phyloP scores from a whole-genome alignment of 2,329 filamentous ascomycete species.

The Penicillium corylophilum region DNA sequence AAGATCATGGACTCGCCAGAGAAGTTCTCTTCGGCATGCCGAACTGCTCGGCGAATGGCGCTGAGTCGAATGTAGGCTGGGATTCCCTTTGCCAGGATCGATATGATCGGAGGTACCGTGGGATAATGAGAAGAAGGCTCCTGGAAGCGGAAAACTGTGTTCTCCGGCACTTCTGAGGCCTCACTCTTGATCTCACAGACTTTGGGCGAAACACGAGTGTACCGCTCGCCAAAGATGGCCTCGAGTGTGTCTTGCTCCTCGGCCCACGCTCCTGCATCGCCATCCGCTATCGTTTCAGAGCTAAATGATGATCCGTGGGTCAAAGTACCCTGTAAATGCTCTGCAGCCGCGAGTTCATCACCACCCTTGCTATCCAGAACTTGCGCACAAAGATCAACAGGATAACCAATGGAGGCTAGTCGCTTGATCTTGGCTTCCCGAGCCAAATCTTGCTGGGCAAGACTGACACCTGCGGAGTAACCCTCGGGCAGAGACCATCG shows the following conservation, averaged over 20 bases:
- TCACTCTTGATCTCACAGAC: constrained; percentile 71
- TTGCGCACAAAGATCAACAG: constrained; percentile 76
- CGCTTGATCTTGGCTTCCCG: constrained; percentile 80
- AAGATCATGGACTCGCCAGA: constrained; percentile 88
- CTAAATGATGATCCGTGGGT: constrained; percentile 46
- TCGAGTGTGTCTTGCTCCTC: constrained; percentile 83
- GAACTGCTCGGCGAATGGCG: constrained; percentile 73
- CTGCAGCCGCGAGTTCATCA: constrained; percentile 75
- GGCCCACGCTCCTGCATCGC: constrained; percentile 65
- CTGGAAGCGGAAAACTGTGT: constrained; percentile 64
- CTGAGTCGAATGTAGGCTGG: constrained; percentile 93
- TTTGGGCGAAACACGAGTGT: constrained; percentile 58
- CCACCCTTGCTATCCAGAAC: constrained; percentile 68
- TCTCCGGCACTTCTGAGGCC: constrained; percentile 43
- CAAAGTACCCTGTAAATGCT: constrained; percentile 72
- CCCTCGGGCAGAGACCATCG: constrained; percentile 87
- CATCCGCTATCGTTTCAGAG: constrained; percentile 15
- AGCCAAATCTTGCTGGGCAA: constrained; percentile 75
- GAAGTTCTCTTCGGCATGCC: constrained; percentile 68
- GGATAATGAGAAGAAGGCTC: constrained; percentile 72
- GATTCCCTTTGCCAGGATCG: constrained; percentile 65
- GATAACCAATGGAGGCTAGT: constrained; percentile 79
- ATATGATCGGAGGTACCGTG: constrained; percentile 63
- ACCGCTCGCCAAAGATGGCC: constrained; percentile 79
- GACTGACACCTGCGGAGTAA: constrained; percentile 84